A percentile compares a stretch with the other conserved stretches of the same genome.
phyloP scores from a whole-genome alignment of 495 filamentous ascomycete genomes.

The Penicillium turbatum region DNA sequence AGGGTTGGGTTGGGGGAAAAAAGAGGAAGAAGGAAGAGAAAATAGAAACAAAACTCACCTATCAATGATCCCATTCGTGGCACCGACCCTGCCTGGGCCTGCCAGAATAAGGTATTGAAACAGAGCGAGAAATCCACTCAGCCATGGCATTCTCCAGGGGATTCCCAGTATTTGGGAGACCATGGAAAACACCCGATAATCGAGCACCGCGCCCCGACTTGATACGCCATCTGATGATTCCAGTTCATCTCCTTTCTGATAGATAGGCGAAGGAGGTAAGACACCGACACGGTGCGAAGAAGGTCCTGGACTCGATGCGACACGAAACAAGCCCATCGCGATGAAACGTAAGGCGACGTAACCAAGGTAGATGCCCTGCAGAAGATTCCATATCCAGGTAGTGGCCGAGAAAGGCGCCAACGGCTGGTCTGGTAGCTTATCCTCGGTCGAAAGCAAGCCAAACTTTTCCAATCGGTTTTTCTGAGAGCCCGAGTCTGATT shows the following conservation, averaged over 20 bases:
- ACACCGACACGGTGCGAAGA: conserved; percentile 23
- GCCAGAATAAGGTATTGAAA: conserved; percentile 64
- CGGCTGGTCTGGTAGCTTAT: conserved; percentile 16
- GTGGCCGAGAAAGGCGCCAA: conserved; percentile 31
- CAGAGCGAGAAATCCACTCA: conserved; percentile 65
- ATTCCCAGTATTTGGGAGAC: conserved; percentile 64
- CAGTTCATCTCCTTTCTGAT: conserved; percentile 9
- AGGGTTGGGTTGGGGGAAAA: conserved; percentile 13
- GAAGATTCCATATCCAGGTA: conserved; percentile 59
- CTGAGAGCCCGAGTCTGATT: conserved; percentile 20
- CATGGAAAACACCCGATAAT: conserved; percentile 70
- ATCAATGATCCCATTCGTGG: conserved; percentile 73
- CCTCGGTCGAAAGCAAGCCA: conserved; percentile 40
- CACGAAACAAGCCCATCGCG: conserved; percentile 46
- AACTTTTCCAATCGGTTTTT: conserved; percentile 43
- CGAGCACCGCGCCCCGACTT: conserved; percentile 63
- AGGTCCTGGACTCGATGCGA: conserved; percentile 32
- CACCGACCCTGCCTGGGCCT: conserved; percentile 70
- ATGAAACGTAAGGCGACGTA: conserved; percentile 62
- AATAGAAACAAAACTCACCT: conserved; percentile 62
- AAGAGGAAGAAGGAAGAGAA: conserved; percentile 19
- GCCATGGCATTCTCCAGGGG: conserved; percentile 79
- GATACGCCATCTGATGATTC: conserved; percentile 44
- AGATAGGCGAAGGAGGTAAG: conserved; percentile 21
- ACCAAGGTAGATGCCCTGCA: conserved; percentile 65